Evolutionary conservation across 78 protist species (phyloP), one percentile per base, ranked within the genome.

Genomic region (Dictyostelium purpureum): DNA sequence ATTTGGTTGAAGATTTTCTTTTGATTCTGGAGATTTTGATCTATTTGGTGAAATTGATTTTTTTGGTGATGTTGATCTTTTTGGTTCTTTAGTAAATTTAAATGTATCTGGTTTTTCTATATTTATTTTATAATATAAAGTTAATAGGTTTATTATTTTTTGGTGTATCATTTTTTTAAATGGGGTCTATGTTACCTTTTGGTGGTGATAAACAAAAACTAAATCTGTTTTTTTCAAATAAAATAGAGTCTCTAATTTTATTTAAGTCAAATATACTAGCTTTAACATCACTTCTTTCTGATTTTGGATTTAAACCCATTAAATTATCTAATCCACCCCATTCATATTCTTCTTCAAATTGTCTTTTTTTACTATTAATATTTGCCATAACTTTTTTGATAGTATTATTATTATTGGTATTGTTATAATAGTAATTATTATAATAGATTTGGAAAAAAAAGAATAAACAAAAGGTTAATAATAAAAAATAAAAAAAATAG

Each of bases 191-290:
- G n/a, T 19, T 57, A 70, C 82, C 92, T 65, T 85, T 85, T 11
- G 92, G 92, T 59, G 92, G 92, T 43, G 92, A 85, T 85, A 85
- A 43, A 85, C 92, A 73, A 59, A 85, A 75, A 12, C 79, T 67
- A 74, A 85, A 85, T 73, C 92, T 85, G 11, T 85, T 82, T 47
- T 73, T 85, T 21, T 85, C 92, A 35, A 45, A 45, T 24, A 75
- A 75, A 7, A 76, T 43, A 0, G 92, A 85, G 24, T 85, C 92
- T 57, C 92, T 77, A 1, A 85, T 45, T 28, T 40, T 59, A 35
- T 85, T 85, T 37, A 85, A 35, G 45, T 85, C 92, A 37, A 59
- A 73, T 2, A 85, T 73, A 73, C 92, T 85, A 12, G 82, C 92
- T 61, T 85, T 85, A 3, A 66, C 40, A n/a, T 52, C 92, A 47